Evolutionary conservation across 2,329 filamentous ascomycete genomes (phyloP).

Genomic region (Xylariaceae sp.): DNA sequence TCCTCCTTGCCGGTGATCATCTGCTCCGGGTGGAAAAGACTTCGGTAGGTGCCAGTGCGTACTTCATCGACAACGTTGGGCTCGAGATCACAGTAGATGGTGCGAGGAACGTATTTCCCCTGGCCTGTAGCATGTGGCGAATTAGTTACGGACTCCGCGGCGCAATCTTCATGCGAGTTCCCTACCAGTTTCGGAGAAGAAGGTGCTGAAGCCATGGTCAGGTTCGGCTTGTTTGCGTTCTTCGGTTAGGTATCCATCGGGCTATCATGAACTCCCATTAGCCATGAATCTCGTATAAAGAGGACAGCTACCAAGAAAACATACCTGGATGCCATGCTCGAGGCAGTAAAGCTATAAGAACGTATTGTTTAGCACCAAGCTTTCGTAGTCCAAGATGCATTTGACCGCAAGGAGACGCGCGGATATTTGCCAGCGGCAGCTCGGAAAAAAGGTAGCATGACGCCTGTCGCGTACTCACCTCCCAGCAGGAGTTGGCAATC

Average conservation of each 20-base stretch:
- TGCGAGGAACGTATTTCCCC: slow-evolving; percentile 97
- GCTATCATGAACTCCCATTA: slow-evolving; percentile 53
- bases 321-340: slow-evolving; percentile 98
- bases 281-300: slow-evolving; percentile 8
- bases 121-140: slow-evolving; percentile 57
- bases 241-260: slow-evolving; percentile 97
- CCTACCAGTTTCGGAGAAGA: slow-evolving; percentile 99
- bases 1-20: slow-evolving; percentile 99
- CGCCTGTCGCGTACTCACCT: slow-evolving; percentile 63
- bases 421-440: neutral
- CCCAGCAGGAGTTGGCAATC: slow-evolving; percentile 99
- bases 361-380: slow-evolving; percentile 16
- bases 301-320: slow-evolving; percentile 32
- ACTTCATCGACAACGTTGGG: slow-evolving; percentile 99
- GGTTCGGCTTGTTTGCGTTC: slow-evolving; percentile 91
- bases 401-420: slow-evolving; percentile 12
- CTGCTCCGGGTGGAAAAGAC: slow-evolving; percentile 96
- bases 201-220: slow-evolving; percentile 98
- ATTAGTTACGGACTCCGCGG: slow-evolving; percentile 12
- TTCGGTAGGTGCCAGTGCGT: slow-evolving; percentile 93
- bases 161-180: slow-evolving; percentile 9
- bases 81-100: slow-evolving; percentile 99
- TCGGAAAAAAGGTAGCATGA: slow-evolving; percentile 4
- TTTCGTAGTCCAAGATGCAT: slow-evolving; percentile 27
- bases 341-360: slow-evolving; percentile 89